Base-by-base conservation (phyloP, 192 early-diverging fungal species). In the Paraglomus brasilianum region DNA sequence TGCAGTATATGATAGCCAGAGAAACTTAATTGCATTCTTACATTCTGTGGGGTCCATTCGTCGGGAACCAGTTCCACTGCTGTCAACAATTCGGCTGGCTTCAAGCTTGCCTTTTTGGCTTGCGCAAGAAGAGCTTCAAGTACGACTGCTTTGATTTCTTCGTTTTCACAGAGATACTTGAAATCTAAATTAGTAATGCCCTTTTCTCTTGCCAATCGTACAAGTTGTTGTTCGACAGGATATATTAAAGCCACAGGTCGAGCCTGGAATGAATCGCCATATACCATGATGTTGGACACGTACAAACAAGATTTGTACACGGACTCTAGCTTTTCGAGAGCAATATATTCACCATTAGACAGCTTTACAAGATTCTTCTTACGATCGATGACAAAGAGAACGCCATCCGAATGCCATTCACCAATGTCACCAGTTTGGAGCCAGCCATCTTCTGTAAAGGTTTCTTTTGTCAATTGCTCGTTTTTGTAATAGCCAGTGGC, bases 361-460 rank as follows among this genome's bases (percentile, higher is more conserved):
- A 95, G 82, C 78, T 96, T 98, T 68, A 98, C 89, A 56, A 98
- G 84, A 78, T 97, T 98, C 85, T 94, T 94, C 72, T 85, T 89
- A 51, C 96, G 85, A 77, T 98, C 96, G 74, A 98, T 93, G 52
- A 98, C 87, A 14, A 81, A 75, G 30, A 98, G 71, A 43, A 86
- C 85, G 45, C 94, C 94, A 65, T 89, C 88, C 1, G 81, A 73
- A 51, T 85, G 79, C 89, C 89, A 92, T 82, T 92, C 88, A 59
- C 87, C 96, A 72, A 98, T 90, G 79, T 95, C 94, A 52, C 95
- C 95, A 14, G 93, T 95, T 75, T 77, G 84, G 55, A 97, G 73
- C 95, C 95, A 97, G 21, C 90, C 90, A 75, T 93, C 93, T 21
- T 71, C 77, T 13, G 86, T 90, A 30, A 94, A 66, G 1, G 83